Percentiles rank a stretch among this genome's conserved stretches.
Conservation (phyloP, 225 moss, liverwort and hornwort genomes). For the Pseudoscleropodium purum region DNA sequence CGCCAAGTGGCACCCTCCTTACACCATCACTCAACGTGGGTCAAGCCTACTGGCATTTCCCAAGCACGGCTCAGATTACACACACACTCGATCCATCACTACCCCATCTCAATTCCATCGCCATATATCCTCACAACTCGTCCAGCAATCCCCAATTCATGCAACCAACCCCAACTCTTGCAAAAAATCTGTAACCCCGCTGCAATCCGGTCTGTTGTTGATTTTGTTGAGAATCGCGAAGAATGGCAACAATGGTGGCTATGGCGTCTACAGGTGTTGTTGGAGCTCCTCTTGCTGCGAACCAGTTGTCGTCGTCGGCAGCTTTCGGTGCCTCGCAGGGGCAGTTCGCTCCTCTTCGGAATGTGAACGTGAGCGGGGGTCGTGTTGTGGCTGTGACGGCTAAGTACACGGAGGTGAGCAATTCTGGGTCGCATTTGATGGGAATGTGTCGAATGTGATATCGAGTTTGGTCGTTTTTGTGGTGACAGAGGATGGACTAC, state of each 20-base stretch:
- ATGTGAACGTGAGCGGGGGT: neutral
- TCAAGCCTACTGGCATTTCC: neutral
- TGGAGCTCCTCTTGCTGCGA: neutral
- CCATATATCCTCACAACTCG: neutral
- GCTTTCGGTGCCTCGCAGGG: conserved; percentile 5
- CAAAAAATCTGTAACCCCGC: neutral
- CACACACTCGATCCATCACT: neutral
- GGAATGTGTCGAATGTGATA: neutral
- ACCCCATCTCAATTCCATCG: neutral
- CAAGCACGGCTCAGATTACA: conserved; percentile 16
- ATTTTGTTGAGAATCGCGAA: neutral
- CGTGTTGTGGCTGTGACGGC: conserved; percentile 17
- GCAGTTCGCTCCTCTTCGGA: conserved; percentile 28
- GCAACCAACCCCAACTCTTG: no score
- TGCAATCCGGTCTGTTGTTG: neutral
- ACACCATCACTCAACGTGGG: conserved; percentile 4
- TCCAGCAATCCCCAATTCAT: accelerated
- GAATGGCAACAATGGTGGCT: conserved; percentile 15
- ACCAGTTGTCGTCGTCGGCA: conserved; percentile 13
- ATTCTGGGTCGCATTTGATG: neutral
- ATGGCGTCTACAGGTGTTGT: conserved; percentile 2
- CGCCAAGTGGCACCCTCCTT: conserved; percentile 7
- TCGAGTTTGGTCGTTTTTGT: neutral
- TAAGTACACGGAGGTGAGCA: conserved; percentile 4
- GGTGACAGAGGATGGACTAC: neutral